phyloP scores from a whole-genome alignment of 2,329 filamentous ascomycete genomes.

The Hypoxylon sp. region DNA sequence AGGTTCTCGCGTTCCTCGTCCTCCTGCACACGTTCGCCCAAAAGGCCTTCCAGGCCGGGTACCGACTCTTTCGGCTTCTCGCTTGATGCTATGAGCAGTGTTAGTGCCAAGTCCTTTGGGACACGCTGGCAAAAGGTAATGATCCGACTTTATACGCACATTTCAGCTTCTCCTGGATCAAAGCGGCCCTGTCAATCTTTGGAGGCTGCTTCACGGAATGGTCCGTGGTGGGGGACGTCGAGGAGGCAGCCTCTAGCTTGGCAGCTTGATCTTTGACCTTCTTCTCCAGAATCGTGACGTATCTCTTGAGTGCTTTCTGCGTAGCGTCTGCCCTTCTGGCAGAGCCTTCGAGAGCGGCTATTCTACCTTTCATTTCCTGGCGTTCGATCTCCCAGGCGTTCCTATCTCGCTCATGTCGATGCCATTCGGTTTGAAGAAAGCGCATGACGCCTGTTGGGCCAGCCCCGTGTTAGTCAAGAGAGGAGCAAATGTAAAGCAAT shows the following conservation, averaged over 20 bases:
- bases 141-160: constrained; percentile 57
- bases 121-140: not conserved
- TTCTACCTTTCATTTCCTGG: constrained; percentile 98
- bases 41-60: constrained; percentile 58
- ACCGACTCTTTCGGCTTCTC: constrained; percentile 57
- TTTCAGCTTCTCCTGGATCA: constrained; percentile 69
- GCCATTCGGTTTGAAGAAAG: constrained; percentile 99
- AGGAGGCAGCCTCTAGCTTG: constrained; percentile 71
- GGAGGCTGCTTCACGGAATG: constrained; percentile 59
- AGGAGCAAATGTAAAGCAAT: not conserved
- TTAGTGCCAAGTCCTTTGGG: constrained; percentile 24
- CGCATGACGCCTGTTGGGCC: constrained; percentile 86
- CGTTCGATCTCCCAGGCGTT: constrained; percentile 99
- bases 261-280: constrained; percentile 86
- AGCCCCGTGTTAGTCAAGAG: constrained; percentile 20
- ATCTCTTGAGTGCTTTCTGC: constrained; percentile 90
- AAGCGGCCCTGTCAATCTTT: constrained; percentile 60
- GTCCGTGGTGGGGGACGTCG: constrained; percentile 58
- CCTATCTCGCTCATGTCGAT: constrained; percentile 95
- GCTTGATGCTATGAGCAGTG: constrained; percentile 54
- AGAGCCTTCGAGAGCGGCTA: constrained; percentile 93
- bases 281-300: constrained; percentile 88
- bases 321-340: constrained; percentile 86
- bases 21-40: constrained; percentile 48
- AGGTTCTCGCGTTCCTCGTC: constrained; percentile 64